These are phyloP conservation scores for Emergomyces pasteurianus DNA, from an alignment of 2,329 filamentous ascomycete species.

Conservation along the genomic window DNA sequence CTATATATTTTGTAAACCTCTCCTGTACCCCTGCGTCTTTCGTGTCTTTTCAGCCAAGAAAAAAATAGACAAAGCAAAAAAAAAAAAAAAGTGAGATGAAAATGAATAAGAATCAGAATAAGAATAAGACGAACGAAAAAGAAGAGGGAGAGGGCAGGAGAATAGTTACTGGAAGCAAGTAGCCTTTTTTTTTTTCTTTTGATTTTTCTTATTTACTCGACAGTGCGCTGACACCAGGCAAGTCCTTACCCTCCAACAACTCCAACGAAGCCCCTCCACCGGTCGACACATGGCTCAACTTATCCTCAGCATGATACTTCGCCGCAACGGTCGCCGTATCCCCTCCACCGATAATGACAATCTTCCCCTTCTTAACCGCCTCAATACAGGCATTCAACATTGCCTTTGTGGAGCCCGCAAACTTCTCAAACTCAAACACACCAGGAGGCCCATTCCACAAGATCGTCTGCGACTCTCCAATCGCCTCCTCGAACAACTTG, in stretches of 20 bases:
- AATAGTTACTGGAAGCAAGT: too few species aligned
- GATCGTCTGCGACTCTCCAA: conserved; percentile 83
- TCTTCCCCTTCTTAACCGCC: conserved; percentile 72
- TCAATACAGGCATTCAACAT: conserved; percentile 80
- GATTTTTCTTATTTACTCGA: conserved; percentile 55
- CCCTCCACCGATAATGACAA: conserved; percentile 96
- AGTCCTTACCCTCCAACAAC: conserved; percentile 93
- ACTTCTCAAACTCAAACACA: conserved; percentile 95
- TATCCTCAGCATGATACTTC: conserved; percentile 92
- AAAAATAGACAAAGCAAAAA: neutral
- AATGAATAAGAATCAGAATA: too few species aligned
- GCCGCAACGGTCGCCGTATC: conserved; percentile 96
- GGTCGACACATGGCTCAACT: conserved; percentile 96
- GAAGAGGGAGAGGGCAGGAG: neutral
- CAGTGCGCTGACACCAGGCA: conserved; percentile 85
- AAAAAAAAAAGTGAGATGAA: neutral
- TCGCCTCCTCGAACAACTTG: conserved; percentile 77
- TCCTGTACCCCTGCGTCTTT: too few species aligned
- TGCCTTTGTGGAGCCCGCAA: conserved; percentile 82
- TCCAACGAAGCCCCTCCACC: conserved; percentile 92
- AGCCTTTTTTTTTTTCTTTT: too few species aligned
- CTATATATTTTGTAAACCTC: too few species aligned
- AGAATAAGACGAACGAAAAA: neutral
- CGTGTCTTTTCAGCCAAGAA: neutral
- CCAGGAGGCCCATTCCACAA: conserved; percentile 97